These are phyloP conservation scores for Leccinum sublutescens DNA, from an alignment of 768 basidiomycete species.

Conservation along the genomic window DNA sequence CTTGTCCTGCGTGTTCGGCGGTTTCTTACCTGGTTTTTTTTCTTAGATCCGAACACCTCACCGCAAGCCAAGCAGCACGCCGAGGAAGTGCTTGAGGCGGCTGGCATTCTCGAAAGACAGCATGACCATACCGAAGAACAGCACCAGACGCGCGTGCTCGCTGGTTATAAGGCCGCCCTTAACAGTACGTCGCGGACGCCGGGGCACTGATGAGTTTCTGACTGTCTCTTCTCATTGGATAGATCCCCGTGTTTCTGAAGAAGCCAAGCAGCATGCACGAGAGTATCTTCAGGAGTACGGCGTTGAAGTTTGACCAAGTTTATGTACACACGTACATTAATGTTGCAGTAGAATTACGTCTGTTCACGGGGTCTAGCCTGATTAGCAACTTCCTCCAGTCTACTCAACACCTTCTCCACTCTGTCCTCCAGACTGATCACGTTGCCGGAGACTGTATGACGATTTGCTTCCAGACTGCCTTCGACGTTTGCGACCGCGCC, in stretches of 20 bases:
- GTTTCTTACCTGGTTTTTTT: not conserved
- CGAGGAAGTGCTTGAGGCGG: conserved; percentile 48
- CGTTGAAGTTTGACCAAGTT: conserved; percentile 12
- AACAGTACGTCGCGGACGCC: conserved; percentile 35
- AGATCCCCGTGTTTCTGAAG: conserved; percentile 49
- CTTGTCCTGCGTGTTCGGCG: no score
- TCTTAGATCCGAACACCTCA: conserved; percentile 42
- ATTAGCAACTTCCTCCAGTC: conserved; percentile 39
- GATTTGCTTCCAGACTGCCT: conserved; percentile 72
- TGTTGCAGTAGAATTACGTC: not conserved
- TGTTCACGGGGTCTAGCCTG: conserved; percentile 8
- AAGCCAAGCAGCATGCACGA: conserved; percentile 48
- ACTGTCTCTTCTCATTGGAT: not conserved
- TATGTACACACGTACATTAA: not conserved
- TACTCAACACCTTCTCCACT: conserved; percentile 45
- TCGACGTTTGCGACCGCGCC: conserved; percentile 72
- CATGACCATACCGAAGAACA: conserved; percentile 35
- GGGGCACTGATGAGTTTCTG: not conserved
- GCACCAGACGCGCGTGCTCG: conserved; percentile 47
- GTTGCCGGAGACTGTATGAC: conserved; percentile 67
- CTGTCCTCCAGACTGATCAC: conserved; percentile 66
- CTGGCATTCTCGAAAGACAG: conserved; percentile 36
- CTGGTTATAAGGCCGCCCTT: conserved; percentile 57
- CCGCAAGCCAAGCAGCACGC: conserved; percentile 52
- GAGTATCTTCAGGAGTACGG: conserved; percentile 37